Evolutionary conservation across 208 protist species (phyloP).

Genomic region (Porcisia hertigi): DNA sequence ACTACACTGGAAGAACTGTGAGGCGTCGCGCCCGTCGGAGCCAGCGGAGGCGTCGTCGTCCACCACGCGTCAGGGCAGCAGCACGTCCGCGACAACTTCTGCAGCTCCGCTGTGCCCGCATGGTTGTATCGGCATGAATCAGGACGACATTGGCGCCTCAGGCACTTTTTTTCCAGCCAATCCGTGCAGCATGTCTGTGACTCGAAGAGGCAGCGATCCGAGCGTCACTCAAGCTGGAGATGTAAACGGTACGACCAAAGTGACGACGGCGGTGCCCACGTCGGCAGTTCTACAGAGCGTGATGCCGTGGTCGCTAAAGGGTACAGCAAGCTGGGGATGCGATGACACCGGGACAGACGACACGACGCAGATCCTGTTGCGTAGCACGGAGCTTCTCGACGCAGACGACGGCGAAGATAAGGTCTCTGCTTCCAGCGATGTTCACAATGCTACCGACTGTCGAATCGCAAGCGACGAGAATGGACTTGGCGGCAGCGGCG

Average conservation of each 20-base stretch:
- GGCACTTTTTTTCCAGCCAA: background rate
- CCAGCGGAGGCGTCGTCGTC: background rate
- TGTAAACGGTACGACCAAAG: no score
- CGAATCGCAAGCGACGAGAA: background rate
- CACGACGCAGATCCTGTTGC: slow-evolving; percentile 22
- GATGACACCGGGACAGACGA: background rate
- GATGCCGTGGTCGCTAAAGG: slow-evolving; percentile 25
- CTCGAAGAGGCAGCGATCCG: background rate
- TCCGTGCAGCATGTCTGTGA: background rate
- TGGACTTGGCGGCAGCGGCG: background rate
- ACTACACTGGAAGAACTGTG: background rate
- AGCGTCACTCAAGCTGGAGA: background rate
- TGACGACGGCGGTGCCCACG: background rate
- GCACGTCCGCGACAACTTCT: background rate
- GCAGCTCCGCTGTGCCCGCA: background rate
- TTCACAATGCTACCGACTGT: background rate
- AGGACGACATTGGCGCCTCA: background rate
- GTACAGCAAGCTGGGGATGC: background rate
- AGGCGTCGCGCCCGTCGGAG: background rate
- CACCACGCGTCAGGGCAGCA: background rate
- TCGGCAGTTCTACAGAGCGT: slow-evolving; percentile 5
- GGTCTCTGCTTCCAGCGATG: background rate
- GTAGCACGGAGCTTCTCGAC: slow-evolving; percentile 17
- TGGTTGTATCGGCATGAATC: slow-evolving; percentile 2
- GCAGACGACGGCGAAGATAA: slow-evolving; percentile 4